phyloP scores from a whole-genome alignment of 2,329 filamentous ascomycete genomes.

The Curvularia lunata region DNA sequence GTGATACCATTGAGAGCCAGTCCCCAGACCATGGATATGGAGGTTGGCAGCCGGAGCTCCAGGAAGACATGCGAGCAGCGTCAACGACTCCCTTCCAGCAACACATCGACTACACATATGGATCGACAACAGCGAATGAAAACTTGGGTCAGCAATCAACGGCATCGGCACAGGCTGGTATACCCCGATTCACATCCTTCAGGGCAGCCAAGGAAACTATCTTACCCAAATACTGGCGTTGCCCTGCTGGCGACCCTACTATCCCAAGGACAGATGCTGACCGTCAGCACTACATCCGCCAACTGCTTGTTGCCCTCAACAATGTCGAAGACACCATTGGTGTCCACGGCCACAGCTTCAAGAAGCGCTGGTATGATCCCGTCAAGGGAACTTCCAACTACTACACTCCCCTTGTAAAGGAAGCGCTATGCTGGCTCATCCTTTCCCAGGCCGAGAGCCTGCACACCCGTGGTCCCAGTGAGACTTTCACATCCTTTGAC shows the following conservation, averaged over 20 bases:
- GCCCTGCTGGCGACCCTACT: background rate
- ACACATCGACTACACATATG: background rate
- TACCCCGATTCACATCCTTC: background rate
- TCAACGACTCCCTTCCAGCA: background rate
- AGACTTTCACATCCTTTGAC: background rate
- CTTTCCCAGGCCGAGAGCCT: conserved; percentile 2
- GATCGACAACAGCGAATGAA: background rate
- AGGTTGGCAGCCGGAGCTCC: background rate
- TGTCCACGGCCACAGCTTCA: background rate
- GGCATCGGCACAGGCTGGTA: background rate
- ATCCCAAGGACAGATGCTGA: conserved; percentile 4
- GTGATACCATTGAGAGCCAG: background rate
- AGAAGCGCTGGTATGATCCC: conserved; percentile 3
- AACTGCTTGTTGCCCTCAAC: conserved; percentile 11
- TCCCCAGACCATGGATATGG: background rate
- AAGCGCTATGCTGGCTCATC: conserved; percentile 9
- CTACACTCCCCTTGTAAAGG: conserved; percentile 2
- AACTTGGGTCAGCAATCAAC: background rate
- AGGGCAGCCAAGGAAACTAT: background rate
- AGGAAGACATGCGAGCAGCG: background rate
- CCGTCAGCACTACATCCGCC: conserved; percentile 4
- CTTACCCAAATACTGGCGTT: conserved; percentile 4
- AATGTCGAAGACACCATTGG: conserved; percentile 3
- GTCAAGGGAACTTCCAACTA: background rate
- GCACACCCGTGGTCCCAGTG: background rate